Base-by-base conservation (phyloP, 805 yeast genomes). In the Ogataea methylovora region DNA sequence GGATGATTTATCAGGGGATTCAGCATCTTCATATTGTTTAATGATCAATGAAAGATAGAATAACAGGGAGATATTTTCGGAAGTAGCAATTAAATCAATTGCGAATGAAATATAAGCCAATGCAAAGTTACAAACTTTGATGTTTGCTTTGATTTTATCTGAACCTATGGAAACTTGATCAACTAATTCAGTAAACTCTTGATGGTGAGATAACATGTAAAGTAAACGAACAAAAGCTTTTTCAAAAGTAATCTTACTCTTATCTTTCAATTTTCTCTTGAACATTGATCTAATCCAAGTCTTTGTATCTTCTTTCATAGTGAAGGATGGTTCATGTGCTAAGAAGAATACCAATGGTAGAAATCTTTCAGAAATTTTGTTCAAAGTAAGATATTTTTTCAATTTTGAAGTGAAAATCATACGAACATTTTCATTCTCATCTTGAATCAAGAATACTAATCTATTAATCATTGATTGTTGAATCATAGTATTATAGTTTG, bases 1-100 rank as follows among this genome's bases (percentile, higher is more conserved):
- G 12, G 56, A 41, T 2, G 51, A 57, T 4, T 48, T 52, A 5
- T 58, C 61, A 5, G 61, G 68, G 4, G 63, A 44, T 17, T 41
- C 65, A 30, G 67, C 69, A 58, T 85, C 94, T 33, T 76, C 67
- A 46, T 78, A 82, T 52, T 84, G 94, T 51, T 85, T 86, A 14
- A 85, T 70, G 35, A 94, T 67, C 38, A 82, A 82, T 0, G 92
- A 76, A 32, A 84, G 61, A 52, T 87, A 86, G 50, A 75, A 86
- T 5, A 87, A 53, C 38, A 85, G 53, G 6, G 90, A 80, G 24
- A 83, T 63, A 45, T 86, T 88, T 21, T 78, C 79, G 29, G 71
- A 68, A 3, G 67, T 74, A 0, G 80, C 79, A 30, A 85, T 69
- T 4, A 71, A 50, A 26, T 71, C 78, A 33, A 85, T 52, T 39